Conservation (phyloP, 805 yeast species). For the Candida ortonii region DNA sequence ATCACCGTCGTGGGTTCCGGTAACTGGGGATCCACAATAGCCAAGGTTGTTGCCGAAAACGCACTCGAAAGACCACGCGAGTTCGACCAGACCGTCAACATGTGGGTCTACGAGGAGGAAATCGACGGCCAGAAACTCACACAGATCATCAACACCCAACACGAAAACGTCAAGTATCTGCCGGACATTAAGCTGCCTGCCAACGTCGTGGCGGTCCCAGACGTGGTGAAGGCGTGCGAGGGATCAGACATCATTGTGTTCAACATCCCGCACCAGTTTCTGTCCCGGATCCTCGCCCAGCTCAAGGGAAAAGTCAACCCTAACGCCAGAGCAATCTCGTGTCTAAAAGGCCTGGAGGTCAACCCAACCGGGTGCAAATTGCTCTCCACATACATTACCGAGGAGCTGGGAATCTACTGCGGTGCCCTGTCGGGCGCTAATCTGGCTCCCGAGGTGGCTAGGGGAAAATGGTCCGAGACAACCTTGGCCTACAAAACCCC, state of each 20-base stretch:
- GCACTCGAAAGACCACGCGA: conserved; percentile 65
- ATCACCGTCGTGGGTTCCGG: conserved; percentile 91
- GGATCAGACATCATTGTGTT: conserved; percentile 86
- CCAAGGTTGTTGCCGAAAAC: conserved; percentile 92
- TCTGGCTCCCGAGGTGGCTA: conserved; percentile 95
- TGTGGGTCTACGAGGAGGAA: conserved; percentile 96
- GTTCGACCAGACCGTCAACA: conserved; percentile 72
- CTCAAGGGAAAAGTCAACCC: conserved; percentile 73
- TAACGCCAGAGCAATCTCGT: conserved; percentile 82
- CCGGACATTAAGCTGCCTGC: conserved; percentile 84
- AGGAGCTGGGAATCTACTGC: conserved; percentile 80
- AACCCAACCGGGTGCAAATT: conserved; percentile 80
- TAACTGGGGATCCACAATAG: conserved; percentile 98
- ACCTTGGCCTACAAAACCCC: conserved; percentile 89
- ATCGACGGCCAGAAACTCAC: conserved; percentile 78
- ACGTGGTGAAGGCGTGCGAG: conserved; percentile 67
- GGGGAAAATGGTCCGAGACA: conserved; percentile 95
- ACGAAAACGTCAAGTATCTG: conserved; percentile 91
- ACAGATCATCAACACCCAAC: conserved; percentile 83
- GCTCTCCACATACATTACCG: conserved; percentile 74
- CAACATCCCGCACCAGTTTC: conserved; percentile 96
- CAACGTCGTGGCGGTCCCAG: conserved; percentile 88
- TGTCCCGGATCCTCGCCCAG: conserved; percentile 71
- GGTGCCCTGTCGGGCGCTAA: conserved; percentile 98
- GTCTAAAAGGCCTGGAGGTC: conserved; percentile 93